Percentiles rank a stretch among this genome's conserved stretches.
Conservation (phyloP, 208 protist genomes). For the Leishmania gerbilli region DNA sequence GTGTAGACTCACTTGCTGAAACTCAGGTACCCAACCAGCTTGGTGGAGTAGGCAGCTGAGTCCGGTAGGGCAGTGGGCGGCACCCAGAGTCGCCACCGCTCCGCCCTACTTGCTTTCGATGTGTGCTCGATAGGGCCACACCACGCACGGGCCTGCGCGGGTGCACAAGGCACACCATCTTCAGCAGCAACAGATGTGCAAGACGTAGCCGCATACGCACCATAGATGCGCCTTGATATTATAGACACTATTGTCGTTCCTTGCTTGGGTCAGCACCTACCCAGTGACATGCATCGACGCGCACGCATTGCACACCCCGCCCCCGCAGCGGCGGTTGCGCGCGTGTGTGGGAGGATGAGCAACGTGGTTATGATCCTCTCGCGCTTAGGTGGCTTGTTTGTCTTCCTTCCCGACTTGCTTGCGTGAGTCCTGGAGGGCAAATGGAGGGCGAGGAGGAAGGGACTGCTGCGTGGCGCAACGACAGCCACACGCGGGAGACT, state of each 20-base stretch:
- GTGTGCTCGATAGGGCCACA: not conserved
- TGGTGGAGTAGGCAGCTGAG: conserved; percentile 10
- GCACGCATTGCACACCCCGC: not conserved
- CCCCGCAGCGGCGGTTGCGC: not conserved
- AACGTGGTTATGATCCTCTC: not conserved
- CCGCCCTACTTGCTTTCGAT: not conserved
- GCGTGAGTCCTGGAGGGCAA: not conserved
- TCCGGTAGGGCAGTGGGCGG: no score
- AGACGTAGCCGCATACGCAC: not conserved
- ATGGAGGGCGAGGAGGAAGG: not conserved
- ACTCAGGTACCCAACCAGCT: conserved; percentile 30
- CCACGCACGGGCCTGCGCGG: not conserved
- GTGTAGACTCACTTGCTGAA: conserved; percentile 66
- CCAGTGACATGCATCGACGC: not conserved
- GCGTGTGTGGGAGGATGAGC: not conserved
- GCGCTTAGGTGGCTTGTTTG: not conserved
- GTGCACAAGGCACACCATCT: not conserved
- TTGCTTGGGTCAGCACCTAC: not conserved
- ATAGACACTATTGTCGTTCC: not conserved
- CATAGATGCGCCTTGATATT: not conserved
- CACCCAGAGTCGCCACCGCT: not conserved
- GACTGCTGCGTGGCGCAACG: not conserved
- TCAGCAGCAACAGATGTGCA: not conserved
- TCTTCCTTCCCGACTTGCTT: not conserved
- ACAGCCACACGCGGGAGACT: not conserved